Evolutionary conservation across 345 rosid species (phyloP).

Genomic region (Dovyalis caffra): DNA sequence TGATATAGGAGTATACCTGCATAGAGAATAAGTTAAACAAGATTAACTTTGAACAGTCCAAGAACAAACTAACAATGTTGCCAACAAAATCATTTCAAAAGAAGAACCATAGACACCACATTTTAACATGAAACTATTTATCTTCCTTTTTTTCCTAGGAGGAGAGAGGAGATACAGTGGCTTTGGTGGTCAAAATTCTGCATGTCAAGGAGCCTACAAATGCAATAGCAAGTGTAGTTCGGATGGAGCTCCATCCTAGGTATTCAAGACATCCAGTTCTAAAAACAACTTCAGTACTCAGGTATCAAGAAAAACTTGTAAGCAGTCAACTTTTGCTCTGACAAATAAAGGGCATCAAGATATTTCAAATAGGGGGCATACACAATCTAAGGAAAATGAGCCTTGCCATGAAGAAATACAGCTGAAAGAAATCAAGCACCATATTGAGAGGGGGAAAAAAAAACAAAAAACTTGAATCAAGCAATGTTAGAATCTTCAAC

Average conservation of each 20-base stretch:
- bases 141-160: background rate
- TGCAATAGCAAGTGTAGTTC: too few species aligned
- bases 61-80: background rate
- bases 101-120: background rate
- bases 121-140: background rate
- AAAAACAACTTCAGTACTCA: background rate
- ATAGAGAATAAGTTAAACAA: constrained; percentile 9
- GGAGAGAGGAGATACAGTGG: background rate
- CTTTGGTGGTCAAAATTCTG: too few species aligned
- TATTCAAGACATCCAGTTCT: background rate
- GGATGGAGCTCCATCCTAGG: background rate
- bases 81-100: background rate
- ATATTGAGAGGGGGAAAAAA: background rate
- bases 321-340: background rate
- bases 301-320: background rate
- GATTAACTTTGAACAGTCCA: background rate
- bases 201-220: too few species aligned
- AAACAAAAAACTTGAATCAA: background rate
- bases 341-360: background rate
- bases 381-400: background rate
- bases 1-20: constrained; percentile 94
- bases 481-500: background rate
- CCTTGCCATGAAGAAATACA: background rate
- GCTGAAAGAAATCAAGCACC: background rate
- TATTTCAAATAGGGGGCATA: too few species aligned